phyloP scores from a whole-genome alignment of 1,284 basidiomycete species.

The Cryptococcus sp. region DNA sequence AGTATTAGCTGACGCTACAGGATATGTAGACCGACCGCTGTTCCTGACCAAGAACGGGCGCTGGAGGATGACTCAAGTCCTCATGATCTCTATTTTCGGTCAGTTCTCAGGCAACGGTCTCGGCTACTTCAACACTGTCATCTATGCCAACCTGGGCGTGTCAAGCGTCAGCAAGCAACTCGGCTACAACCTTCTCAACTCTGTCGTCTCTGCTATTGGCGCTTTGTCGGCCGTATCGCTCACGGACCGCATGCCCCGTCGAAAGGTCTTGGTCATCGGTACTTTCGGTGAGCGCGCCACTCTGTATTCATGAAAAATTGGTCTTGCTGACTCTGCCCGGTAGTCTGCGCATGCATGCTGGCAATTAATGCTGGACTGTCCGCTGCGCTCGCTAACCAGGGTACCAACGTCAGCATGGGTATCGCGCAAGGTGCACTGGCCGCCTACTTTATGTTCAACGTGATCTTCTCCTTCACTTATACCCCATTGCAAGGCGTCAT shows the following conservation, averaged over 20 bases:
- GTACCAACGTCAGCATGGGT: constrained; percentile 10
- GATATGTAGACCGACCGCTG: constrained; percentile 30
- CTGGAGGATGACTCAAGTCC: constrained; percentile 41
- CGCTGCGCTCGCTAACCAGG: constrained; percentile 29
- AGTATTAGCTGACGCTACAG: not conserved
- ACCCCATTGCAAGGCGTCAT: constrained; percentile 59
- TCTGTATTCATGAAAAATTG: not conserved
- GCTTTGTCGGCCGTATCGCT: constrained; percentile 50
- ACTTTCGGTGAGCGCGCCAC: constrained; percentile 25
- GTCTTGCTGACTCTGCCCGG: not conserved
- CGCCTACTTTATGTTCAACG: constrained; percentile 52
- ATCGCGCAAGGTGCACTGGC: constrained; percentile 51
- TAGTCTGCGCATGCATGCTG: constrained; percentile 31
- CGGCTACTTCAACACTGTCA: constrained; percentile 56
- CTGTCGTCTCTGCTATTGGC: constrained; percentile 59
- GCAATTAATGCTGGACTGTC: constrained; percentile 43
- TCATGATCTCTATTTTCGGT: constrained; percentile 49
- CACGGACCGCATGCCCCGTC: constrained; percentile 38
- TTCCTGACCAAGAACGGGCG: constrained; percentile 34
- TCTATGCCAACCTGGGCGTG: constrained; percentile 33
- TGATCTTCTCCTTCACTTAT: constrained; percentile 40
- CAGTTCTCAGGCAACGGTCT: constrained; percentile 58
- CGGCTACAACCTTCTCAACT: constrained; percentile 62
- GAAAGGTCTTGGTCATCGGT: constrained; percentile 36
- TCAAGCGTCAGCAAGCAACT: constrained; percentile 48